Conservation (phyloP, 495 filamentous ascomycete genomes). For the Xanthoparmelia taractica region DNA sequence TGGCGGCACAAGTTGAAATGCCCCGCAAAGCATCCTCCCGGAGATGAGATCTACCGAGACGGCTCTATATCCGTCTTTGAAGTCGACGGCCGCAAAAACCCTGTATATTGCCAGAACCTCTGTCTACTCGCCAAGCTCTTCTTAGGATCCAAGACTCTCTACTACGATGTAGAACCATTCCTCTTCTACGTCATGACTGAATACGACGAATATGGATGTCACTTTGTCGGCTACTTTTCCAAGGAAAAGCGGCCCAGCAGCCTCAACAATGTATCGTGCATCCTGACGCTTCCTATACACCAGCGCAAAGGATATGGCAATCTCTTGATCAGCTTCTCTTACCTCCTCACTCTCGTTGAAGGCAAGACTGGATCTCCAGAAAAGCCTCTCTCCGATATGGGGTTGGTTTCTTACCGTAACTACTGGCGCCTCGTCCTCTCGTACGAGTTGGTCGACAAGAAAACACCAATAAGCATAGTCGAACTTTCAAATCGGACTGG, state of each 20-base stretch:
- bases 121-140: slow-evolving; percentile 95
- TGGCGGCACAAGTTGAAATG: slow-evolving; percentile 98
- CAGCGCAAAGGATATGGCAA: slow-evolving; percentile 96
- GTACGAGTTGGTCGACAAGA: slow-evolving; percentile 63
- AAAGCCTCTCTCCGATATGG: slow-evolving; percentile 97
- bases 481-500: slow-evolving; percentile 86
- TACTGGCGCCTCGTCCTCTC: slow-evolving; percentile 91
- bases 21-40: slow-evolving; percentile 88
- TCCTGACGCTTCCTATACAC: slow-evolving; percentile 89
- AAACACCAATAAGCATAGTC: slow-evolving; percentile 59
- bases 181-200: slow-evolving; percentile 98
- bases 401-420: slow-evolving; percentile 89
- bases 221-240: slow-evolving; percentile 98
- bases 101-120: slow-evolving; percentile 94
- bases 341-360: slow-evolving; percentile 87
- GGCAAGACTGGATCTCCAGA: slow-evolving; percentile 93
- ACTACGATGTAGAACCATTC: slow-evolving; percentile 98
- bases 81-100: slow-evolving; percentile 93
- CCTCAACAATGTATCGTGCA: slow-evolving; percentile 95
- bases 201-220: slow-evolving; percentile 84
- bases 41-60: slow-evolving; percentile 96
- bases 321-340: slow-evolving; percentile 95
- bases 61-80: slow-evolving; percentile 91
- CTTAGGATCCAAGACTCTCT: slow-evolving; percentile 92
- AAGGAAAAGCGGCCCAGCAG: slow-evolving; percentile 97